Evolutionary conservation across 768 basidiomycete species (phyloP).

Genomic region (Naganishia vaughanmartiniae): DNA sequence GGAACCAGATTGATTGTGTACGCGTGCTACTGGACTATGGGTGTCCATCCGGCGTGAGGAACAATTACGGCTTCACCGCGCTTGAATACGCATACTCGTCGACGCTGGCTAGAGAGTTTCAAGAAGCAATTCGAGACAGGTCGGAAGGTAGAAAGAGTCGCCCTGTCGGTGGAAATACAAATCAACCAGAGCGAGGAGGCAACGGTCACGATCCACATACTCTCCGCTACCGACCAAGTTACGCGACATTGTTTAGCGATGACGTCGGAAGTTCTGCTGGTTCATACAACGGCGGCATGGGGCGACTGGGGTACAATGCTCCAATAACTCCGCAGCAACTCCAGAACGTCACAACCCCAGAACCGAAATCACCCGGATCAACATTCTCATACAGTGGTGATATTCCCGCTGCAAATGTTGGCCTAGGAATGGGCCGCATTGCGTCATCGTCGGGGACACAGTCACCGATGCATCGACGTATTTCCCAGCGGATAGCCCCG

Average conservation of each 20-base stretch:
- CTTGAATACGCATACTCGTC: conserved; percentile 87
- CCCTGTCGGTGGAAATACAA: neutral
- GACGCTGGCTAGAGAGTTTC: conserved; percentile 32
- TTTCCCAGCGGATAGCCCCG: conserved; percentile 1
- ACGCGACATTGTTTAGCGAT: conserved; percentile 9
- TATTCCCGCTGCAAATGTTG: neutral
- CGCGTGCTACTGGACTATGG: conserved; percentile 84
- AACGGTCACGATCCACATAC: neutral
- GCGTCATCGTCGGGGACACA: conserved; percentile 12
- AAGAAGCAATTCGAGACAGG: conserved; percentile 36
- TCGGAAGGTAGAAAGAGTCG: conserved; percentile 32
- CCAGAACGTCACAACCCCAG: neutral
- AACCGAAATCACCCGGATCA: conserved; percentile 16
- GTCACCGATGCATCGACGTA: conserved; percentile 11
- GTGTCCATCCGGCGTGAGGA: conserved; percentile 75
- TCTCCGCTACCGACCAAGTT: conserved; percentile 10
- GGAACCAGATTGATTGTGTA: conserved; percentile 60
- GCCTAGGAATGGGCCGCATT: conserved; percentile 10
- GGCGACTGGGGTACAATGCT: conserved; percentile 1
- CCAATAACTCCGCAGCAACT: conserved; percentile 6
- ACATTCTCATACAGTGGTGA: conserved; percentile 14
- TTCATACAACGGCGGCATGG: neutral
- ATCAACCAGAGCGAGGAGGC: neutral
- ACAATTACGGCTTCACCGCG: conserved; percentile 87
- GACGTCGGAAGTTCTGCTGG: neutral